Evolutionary conservation across 331 rosid genomes (phyloP).

Genomic region (Rhamnella rubrinervis): DNA sequence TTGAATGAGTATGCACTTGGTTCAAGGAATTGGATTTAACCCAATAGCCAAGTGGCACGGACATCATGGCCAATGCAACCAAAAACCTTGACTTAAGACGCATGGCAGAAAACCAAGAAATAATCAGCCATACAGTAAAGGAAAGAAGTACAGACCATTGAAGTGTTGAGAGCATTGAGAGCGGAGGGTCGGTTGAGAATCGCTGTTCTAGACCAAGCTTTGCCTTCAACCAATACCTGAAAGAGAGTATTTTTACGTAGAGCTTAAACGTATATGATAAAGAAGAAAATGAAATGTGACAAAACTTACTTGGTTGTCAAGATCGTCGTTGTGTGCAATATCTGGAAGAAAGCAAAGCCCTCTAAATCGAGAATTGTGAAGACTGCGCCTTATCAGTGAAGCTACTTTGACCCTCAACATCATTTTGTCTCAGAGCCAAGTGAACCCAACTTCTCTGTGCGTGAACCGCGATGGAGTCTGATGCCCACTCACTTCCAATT

Average conservation of each 20-base stretch:
- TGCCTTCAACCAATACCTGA: constrained; percentile 70
- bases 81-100: too few relatives aligned
- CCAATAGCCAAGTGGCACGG: too few relatives aligned
- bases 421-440: constrained; percentile 10
- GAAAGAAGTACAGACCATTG: constrained; percentile 43
- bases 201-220: constrained; percentile 60
- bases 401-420: constrained; percentile 38
- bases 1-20: background rate
- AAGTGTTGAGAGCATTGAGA: constrained; percentile 68
- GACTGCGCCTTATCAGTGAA: constrained; percentile 24
- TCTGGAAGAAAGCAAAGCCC: constrained; percentile 38
- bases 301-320: constrained; percentile 38
- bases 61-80: too few relatives aligned
- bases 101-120: background rate
- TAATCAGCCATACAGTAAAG: too few relatives aligned
- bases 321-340: constrained; percentile 17
- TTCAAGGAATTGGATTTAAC: background rate
- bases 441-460: too few relatives aligned
- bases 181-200: constrained; percentile 72
- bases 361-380: constrained; percentile 23
- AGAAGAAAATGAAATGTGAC: too few relatives aligned
- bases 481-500: background rate
- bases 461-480: background rate
- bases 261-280: too few relatives aligned
- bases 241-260: background rate